Conservation (phyloP, 1,139 yeast genomes). For the Magnusiomyces tetraspermus region DNA sequence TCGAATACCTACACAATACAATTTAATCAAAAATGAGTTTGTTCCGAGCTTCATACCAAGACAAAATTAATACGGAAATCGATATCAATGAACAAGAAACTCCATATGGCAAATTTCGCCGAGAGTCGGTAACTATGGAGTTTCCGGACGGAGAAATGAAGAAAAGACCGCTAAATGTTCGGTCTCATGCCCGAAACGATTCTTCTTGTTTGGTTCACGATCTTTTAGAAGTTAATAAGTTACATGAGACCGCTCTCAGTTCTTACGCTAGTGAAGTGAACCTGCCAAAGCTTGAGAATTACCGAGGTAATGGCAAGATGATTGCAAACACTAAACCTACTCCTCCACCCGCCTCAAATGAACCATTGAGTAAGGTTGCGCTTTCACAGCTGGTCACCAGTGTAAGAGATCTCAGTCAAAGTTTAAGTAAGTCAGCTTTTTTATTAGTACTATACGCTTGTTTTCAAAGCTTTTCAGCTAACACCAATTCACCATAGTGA, state of each 20-base stretch:
- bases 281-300: neutral
- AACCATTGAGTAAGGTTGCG: constrained; percentile 31
- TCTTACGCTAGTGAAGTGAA: neutral
- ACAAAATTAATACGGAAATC: neutral
- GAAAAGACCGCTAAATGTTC: neutral
- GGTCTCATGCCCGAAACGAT: neutral
- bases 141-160: constrained; percentile 5
- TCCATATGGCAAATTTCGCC: neutral
- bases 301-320: neutral
- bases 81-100: neutral
- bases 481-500: constrained; percentile 16
- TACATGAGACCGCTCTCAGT: neutral
- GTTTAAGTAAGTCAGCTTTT: constrained; percentile 27
- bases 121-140: constrained; percentile 5
- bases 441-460: neutral
- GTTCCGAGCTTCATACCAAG: neutral
- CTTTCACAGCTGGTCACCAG: constrained; percentile 35
- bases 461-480: neutral
- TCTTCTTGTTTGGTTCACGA: constrained; percentile 6
- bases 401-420: constrained; percentile 35
- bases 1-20: too few species aligned
- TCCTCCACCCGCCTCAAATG: neutral
- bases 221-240: constrained; percentile 1
- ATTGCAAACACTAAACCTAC: neutral
- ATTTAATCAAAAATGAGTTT: neutral